Evolutionary conservation across 176 grass and related monocot genomes (phyloP), one percentile per base, ranked within the genome.

Genomic region (Juncus effusus): DNA sequence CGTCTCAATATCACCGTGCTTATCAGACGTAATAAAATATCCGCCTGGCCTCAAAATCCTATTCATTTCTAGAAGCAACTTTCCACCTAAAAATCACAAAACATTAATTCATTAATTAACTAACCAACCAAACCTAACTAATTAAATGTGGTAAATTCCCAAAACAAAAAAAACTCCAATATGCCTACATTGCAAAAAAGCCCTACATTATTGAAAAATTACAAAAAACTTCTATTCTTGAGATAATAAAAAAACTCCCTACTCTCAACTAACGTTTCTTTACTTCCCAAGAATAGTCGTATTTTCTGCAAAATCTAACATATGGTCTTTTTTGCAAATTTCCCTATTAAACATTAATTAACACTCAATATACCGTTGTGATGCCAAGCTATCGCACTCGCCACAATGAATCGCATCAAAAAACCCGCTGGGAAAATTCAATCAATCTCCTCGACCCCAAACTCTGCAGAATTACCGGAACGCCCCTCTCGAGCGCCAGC

Each of bases 341-440:
- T 28, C 19, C 19, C 19, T 28, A 28, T 28, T 28, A 28, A 28
- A 28, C 19, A 28, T 28, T 28, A 28, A 28, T 28, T 28, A 28
- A 28, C 19, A 28, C 19, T 28, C 19, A 28, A 75, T 60, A 54
- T 78, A 97, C 93, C 93, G 82, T 81, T 86, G 65, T 88, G 80
- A 83, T 97, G 87, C 93, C 93, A 97, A 38, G 71, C 67, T 89
- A 74, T 88, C 87, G 75, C 93, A 97, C 76, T 97, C 82, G 42
- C 88, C 85, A 55, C 88, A 97, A 70, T 97, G 93, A 63, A 97
- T 84, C 44, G 73, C 88, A 97, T 97, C 93, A 69, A 97, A 97
- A 74, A 78, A 77, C 59, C 88, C 83, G 61, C 88, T 97, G 75
- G 93, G 93, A 74, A 97, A 97, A 64, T 84, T 87, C 65, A 97